A percentile compares a stretch with the other conserved stretches of the same genome.
phyloP scores from a whole-genome alignment of 306 rosid species.

The Ormosia semicastrata region DNA sequence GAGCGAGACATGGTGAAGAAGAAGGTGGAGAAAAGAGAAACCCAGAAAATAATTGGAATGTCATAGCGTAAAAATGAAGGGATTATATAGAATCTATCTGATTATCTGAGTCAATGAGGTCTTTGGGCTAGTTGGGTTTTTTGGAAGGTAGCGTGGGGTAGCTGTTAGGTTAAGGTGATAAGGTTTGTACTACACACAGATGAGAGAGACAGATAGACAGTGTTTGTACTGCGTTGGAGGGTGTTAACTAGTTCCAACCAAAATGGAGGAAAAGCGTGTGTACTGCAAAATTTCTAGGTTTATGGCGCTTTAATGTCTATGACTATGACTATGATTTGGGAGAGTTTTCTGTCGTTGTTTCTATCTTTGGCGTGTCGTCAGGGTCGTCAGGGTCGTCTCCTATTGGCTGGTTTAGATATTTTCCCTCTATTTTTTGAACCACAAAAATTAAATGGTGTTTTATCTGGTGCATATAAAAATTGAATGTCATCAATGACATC shows the following conservation, averaged over 20 bases:
- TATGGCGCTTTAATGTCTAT: no score
- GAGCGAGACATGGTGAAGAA: conserved; percentile 15
- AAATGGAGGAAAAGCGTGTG: not conserved
- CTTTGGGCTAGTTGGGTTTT: not conserved
- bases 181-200: conserved; percentile 26
- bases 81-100: not conserved
- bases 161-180: not conserved
- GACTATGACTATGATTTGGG: not conserved
- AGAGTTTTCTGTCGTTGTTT: no score
- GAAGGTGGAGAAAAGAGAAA: not conserved
- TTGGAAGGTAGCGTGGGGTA: no score
- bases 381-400: not conserved
- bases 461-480: no score
- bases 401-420: no score
- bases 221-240: not conserved
- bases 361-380: not conserved
- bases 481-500: no score
- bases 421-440: no score
- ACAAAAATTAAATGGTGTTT: no score
- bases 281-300: not conserved
- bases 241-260: not conserved
- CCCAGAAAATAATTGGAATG: not conserved
- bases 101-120: not conserved
- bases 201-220: not conserved
- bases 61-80: not conserved